Percentiles rank a stretch among this genome's conserved stretches.
These are phyloP conservation scores for Ogataea zsoltii DNA, from an alignment of 805 yeast species.

Conservation along the genomic window DNA sequence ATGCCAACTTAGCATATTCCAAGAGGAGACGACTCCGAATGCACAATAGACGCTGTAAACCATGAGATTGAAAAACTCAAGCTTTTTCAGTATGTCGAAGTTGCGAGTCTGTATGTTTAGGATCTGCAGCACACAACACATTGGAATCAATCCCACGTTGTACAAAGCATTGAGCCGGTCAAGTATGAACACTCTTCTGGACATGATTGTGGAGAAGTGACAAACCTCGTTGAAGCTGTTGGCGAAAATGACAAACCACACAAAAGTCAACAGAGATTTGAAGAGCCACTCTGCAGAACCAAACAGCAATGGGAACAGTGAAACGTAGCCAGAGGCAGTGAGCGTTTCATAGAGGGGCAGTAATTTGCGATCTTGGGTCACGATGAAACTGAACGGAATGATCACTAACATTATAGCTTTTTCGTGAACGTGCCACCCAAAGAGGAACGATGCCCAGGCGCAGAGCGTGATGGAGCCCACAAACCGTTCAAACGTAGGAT, in stretches of 20 bases:
- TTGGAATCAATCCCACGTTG: constrained; percentile 63
- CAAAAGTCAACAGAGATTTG: constrained; percentile 72
- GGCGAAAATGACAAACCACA: constrained; percentile 82
- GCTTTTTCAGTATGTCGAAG: constrained; percentile 52
- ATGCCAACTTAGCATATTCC: constrained; percentile 88
- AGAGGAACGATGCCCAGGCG: constrained; percentile 86
- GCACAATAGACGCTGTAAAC: constrained; percentile 83
- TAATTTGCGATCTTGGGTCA: constrained; percentile 67
- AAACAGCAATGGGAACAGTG: constrained; percentile 83
- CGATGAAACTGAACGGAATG: constrained; percentile 81
- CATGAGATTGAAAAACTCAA: constrained; percentile 80
- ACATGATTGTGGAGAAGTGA: constrained; percentile 39
- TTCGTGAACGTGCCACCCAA: constrained; percentile 99
- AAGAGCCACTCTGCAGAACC: constrained; percentile 79
- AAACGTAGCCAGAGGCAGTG: constrained; percentile 78
- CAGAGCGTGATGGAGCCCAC: constrained; percentile 84
- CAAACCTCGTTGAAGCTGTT: constrained; percentile 72
- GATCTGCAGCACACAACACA: constrained; percentile 48
- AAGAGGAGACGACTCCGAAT: constrained; percentile 78
- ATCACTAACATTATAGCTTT: constrained; percentile 91
- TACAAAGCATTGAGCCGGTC: constrained; percentile 72
- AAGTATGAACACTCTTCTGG: constrained; percentile 56
- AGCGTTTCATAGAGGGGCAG: constrained; percentile 70
- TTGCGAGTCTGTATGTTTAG: constrained; percentile 58
- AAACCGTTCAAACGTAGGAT: constrained; percentile 77